Evolutionary conservation across 768 basidiomycete species (phyloP).

Genomic region (Pluteus cervinus): DNA sequence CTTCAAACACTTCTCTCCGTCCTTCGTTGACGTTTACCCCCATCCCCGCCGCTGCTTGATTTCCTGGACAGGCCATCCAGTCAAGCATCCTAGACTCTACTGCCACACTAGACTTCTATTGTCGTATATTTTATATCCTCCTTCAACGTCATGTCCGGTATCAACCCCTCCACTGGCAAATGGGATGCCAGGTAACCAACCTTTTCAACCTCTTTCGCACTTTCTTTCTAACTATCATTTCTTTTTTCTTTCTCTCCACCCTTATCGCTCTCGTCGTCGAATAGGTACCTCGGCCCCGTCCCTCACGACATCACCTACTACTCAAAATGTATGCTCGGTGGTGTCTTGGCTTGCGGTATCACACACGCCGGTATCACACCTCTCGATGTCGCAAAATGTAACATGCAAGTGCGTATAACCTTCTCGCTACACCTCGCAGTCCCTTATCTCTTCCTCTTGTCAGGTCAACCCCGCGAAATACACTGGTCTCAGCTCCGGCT

Average conservation of each 20-base stretch:
- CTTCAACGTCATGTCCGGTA: slow-evolving; percentile 33
- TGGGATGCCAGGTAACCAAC: slow-evolving; percentile 66
- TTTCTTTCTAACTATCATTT: slow-evolving; percentile 4
- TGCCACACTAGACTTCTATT: slow-evolving; percentile 20
- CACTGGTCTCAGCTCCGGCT: slow-evolving; percentile 54
- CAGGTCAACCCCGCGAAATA: slow-evolving; percentile 78
- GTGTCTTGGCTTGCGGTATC: slow-evolving; percentile 80
- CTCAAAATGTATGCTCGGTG: slow-evolving; percentile 83
- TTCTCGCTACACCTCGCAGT: slow-evolving; percentile 1
- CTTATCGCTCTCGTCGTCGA: slow-evolving; percentile 7
- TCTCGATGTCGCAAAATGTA: slow-evolving; percentile 85
- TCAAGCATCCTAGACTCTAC: slow-evolving; percentile 12
- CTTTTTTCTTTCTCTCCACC: slow-evolving; percentile 4
- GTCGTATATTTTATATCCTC: slow-evolving; percentile 22
- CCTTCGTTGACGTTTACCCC: slow-evolving; percentile 11
- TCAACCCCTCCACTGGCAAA: slow-evolving; percentile 50
- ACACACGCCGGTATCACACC: slow-evolving; percentile 88
- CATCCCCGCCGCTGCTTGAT: slow-evolving; percentile 15
- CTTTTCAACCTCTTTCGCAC: not conserved
- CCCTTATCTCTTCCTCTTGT: not conserved
- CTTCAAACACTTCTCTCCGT: slow-evolving; percentile 13
- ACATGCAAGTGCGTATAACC: slow-evolving; percentile 67
- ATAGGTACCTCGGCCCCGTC: slow-evolving; percentile 63
- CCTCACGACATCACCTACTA: slow-evolving; percentile 75
- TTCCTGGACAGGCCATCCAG: slow-evolving; percentile 25